Base-by-base conservation (phyloP, 1,284 basidiomycete genomes). In the Microbotryum silenes-acaulis region DNA sequence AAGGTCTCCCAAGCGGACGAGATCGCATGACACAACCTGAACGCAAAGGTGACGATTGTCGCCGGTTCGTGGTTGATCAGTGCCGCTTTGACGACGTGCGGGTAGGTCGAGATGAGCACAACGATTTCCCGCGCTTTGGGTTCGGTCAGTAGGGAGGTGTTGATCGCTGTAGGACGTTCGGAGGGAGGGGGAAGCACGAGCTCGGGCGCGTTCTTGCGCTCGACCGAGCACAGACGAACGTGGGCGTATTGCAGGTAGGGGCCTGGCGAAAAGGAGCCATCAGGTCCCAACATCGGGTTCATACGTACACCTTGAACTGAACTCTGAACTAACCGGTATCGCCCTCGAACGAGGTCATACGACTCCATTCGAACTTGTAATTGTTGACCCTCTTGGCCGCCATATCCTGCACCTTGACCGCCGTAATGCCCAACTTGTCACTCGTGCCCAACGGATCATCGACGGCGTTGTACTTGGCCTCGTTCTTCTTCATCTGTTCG, bases 371-470 rank as follows among this genome's bases (percentile, higher is more conserved):
- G 78, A 97, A 97, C 18, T 82, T 86, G 78, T 98, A 98, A 79
- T 96, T 93, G 79, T 96, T 96, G 76, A 96, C 88, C 66, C 94
- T 81, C 77, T 93, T 97, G 29, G 89, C 91, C 49, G 86, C 81
- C 91, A 97, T 92, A 76, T 98, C 94, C 77, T 98, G 96, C 70
- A 99, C 93, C 81, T 98, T 98, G 74, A 99, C 87, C 8, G 91
- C 93, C 0, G 91, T 90, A 73, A 96, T 90, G 33, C 94, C 96
- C 60, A 97, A 85, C 75, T 97, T 89, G 70, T 83, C 82, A 64
- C 85, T 85, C 50, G 87, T 88, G 51, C 33, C 27, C 74, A 91
- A 87, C 1, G 93, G 93, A 77, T 98, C 85, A 73, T 91, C 89
- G 59, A 98, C 82, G 51, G 86, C 85, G 2, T 81, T 83, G 73